Conservation (phyloP, 768 basidiomycete genomes). For the Tricholoma hemisulphureum region DNA sequence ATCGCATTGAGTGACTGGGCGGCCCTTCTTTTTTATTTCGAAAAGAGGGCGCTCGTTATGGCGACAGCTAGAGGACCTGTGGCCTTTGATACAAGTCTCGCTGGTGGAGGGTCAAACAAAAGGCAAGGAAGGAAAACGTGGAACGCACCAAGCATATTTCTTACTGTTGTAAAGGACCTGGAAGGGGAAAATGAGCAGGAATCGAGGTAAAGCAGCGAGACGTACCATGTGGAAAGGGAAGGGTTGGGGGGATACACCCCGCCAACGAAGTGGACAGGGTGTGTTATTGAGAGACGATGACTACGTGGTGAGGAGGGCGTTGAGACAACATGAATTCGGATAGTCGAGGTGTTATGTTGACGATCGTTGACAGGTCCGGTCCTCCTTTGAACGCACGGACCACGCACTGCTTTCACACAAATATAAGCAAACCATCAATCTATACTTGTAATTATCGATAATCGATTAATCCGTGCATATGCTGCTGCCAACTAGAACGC, state of each 20-base stretch:
- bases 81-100: slow-evolving; percentile 93
- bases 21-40: slow-evolving; percentile 92
- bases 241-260: slow-evolving; percentile 34
- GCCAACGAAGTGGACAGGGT: slow-evolving; percentile 57
- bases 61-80: slow-evolving; percentile 85
- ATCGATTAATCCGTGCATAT: too few relatives aligned
- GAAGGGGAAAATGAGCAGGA: neutral
- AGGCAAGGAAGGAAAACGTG: neutral
- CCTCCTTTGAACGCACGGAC: slow-evolving; percentile 42
- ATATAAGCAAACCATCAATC: slow-evolving; percentile 11
- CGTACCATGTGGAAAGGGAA: slow-evolving; percentile 16
- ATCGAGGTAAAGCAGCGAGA: slow-evolving; percentile 1
- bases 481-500: too few relatives aligned
- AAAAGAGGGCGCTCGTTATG: slow-evolving; percentile 87
- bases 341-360: slow-evolving; percentile 44
- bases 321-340: slow-evolving; percentile 46
- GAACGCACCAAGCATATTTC: slow-evolving; percentile 77
- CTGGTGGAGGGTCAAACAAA: slow-evolving; percentile 36
- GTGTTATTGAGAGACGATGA: slow-evolving; percentile 47
- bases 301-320: slow-evolving; percentile 31
- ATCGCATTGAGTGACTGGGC: slow-evolving; percentile 88
- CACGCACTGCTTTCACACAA: slow-evolving; percentile 21
- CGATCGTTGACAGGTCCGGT: slow-evolving; percentile 50
- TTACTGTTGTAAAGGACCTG: slow-evolving; percentile 71
- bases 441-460: too few relatives aligned